phyloP scores from a whole-genome alignment of 1,284 basidiomycete species.

The Irpex sp. region DNA sequence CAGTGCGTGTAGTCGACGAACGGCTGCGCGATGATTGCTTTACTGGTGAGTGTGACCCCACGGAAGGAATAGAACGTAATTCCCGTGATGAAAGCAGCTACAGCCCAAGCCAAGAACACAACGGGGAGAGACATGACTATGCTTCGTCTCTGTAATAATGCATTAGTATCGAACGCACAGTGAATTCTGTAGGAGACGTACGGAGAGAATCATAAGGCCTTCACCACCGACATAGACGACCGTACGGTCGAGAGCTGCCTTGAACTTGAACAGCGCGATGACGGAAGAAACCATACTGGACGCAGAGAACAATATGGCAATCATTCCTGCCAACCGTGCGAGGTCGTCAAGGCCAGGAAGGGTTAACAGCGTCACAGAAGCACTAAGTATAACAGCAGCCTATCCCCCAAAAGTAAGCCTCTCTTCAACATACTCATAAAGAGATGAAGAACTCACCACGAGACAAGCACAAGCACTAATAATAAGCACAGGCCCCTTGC shows the following conservation, averaged over 20 bases:
- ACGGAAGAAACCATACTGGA: constrained; percentile 65
- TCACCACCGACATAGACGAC: constrained; percentile 44
- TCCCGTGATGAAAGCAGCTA: constrained; percentile 61
- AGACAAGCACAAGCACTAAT: constrained; percentile 63
- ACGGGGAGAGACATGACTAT: constrained; percentile 69
- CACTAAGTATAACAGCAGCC: constrained; percentile 74
- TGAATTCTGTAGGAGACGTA: constrained; percentile 28
- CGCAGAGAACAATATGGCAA: constrained; percentile 63
- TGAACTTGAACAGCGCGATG: constrained; percentile 63
- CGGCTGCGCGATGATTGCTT: constrained; percentile 33
- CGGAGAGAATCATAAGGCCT: constrained; percentile 55
- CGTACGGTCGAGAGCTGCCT: constrained; percentile 53
- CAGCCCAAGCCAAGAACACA: constrained; percentile 65
- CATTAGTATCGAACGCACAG: background rate
- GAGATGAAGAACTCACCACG: constrained; percentile 44
- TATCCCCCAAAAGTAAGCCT: constrained; percentile 25
- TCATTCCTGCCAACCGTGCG: constrained; percentile 57
- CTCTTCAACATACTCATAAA: background rate
- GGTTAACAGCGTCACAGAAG: constrained; percentile 73
- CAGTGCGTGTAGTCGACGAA: constrained; percentile 60
- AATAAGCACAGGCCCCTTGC: constrained; percentile 53
- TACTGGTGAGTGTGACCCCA: constrained; percentile 37
- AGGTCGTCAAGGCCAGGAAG: constrained; percentile 65
- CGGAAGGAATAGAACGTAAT: constrained; percentile 64
- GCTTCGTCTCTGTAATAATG: constrained; percentile 45